Percentiles rank a stretch among this genome's conserved stretches.
These are phyloP conservation scores for Artemisia tridentata DNA, from an alignment of 129 eudicot species.

Conservation along the genomic window DNA sequence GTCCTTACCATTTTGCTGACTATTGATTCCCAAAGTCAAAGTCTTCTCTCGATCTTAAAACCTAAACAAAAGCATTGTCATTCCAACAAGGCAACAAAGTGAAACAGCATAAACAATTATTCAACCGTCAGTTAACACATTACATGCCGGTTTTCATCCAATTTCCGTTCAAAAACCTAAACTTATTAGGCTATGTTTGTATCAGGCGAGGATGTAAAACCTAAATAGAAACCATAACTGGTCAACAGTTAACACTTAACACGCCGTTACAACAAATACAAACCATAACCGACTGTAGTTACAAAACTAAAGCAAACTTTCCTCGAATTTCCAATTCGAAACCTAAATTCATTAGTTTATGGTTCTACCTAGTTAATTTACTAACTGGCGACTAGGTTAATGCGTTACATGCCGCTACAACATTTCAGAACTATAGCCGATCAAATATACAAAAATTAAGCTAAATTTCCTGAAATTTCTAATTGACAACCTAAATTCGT, in stretches of 20 bases:
- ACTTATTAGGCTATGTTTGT: neutral
- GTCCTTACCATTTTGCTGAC: slow-evolving; percentile 39
- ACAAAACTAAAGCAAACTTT: neutral
- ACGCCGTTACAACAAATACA: too few relatives aligned
- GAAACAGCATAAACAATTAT: neutral
- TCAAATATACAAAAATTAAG: too few relatives aligned
- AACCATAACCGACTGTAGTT: neutral
- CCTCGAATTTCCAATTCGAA: neutral
- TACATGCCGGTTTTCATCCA: slow-evolving; percentile 13
- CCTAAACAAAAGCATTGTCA: slow-evolving; percentile 14
- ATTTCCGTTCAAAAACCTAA: slow-evolving; percentile 17
- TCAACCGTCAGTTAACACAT: slow-evolving; percentile 17
- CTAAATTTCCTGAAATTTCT: too few relatives aligned
- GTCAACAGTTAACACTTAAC: too few relatives aligned
- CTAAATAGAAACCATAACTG: too few relatives aligned
- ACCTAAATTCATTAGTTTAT: slow-evolving; percentile 8
- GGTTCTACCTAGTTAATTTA: neutral
- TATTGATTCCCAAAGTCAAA: slow-evolving; percentile 21
- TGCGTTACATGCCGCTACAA: too few relatives aligned
- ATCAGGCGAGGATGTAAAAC: neutral
- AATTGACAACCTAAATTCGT: too few relatives aligned
- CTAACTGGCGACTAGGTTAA: too few relatives aligned
- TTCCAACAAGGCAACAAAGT: slow-evolving; percentile 12
- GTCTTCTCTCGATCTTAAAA: slow-evolving; percentile 18
- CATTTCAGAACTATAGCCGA: too few relatives aligned